phyloP scores from a whole-genome alignment of 345 rosid genomes.

The Rhizophora apiculata region DNA sequence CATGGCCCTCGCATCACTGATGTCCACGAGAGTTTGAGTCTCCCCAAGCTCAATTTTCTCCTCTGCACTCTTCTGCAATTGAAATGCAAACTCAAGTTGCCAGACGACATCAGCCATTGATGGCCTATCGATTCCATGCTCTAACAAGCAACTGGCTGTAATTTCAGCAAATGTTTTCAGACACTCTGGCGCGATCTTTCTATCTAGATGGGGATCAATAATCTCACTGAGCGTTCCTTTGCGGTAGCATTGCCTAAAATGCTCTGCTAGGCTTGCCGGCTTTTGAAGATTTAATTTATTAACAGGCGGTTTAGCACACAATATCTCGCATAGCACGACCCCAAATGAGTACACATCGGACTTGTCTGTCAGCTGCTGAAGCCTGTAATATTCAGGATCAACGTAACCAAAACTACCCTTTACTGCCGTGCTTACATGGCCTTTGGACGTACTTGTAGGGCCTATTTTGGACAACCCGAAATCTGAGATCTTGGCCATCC shows the following conservation, averaged over 20 bases:
- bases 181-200: conserved; percentile 3
- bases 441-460: conserved; percentile 4
- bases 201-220: conserved; percentile 18
- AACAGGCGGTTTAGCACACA: conserved; percentile 21
- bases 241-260: conserved; percentile 10
- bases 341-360: conserved; percentile 38
- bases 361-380: conserved; percentile 31
- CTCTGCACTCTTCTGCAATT: conserved; percentile 21
- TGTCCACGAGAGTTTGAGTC: background rate
- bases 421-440: conserved; percentile 28
- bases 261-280: conserved; percentile 14
- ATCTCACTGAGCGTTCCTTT: conserved; percentile 20
- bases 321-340: conserved; percentile 26
- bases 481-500: conserved; percentile 36
- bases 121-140: conserved; percentile 21
- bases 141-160: conserved; percentile 18
- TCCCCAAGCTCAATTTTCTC: background rate
- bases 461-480: conserved; percentile 32
- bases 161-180: conserved; percentile 19
- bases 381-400: conserved; percentile 29
- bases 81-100: conserved; percentile 22
- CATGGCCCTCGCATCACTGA: too few species aligned
- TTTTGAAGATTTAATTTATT: background rate
- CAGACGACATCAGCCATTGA: conserved; percentile 25
- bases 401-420: conserved; percentile 32